Evolutionary conservation across 495 filamentous ascomycete genomes (phyloP).

Genomic region (Penicillium subrubescens): DNA sequence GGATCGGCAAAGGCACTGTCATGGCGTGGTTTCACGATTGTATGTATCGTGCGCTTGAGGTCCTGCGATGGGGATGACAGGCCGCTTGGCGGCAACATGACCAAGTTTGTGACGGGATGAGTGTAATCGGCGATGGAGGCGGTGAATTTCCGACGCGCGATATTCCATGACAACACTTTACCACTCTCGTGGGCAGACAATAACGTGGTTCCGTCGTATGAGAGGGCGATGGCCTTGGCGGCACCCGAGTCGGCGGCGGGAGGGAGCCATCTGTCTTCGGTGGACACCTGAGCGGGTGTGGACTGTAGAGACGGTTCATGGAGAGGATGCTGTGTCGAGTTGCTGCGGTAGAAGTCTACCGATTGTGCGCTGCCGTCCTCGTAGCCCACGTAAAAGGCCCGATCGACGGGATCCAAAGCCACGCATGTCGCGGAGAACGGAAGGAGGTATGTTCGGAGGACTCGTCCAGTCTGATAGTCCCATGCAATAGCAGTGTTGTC

Average conservation of each 20-base stretch:
- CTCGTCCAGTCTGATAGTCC: conserved; percentile 79
- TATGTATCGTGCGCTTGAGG: conserved; percentile 54
- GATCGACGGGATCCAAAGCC: conserved; percentile 77
- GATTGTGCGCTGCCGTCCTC: conserved; percentile 82
- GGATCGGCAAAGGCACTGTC: conserved; percentile 46
- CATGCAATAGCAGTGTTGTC: conserved; percentile 85
- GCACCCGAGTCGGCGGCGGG: conserved; percentile 62
- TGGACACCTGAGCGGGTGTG: conserved; percentile 59
- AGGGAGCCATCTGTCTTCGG: conserved; percentile 60
- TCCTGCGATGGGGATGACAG: conserved; percentile 46
- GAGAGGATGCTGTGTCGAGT: conserved; percentile 52
- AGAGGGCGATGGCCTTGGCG: conserved; percentile 64
- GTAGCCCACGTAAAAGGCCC: conserved; percentile 79
- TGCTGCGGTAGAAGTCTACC: conserved; percentile 71
- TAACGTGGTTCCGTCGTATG: conserved; percentile 79
- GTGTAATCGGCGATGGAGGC: conserved; percentile 67
- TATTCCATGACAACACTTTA: conserved; percentile 78
- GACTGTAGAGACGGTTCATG: conserved; percentile 56
- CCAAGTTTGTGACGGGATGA: conserved; percentile 77
- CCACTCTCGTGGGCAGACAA: conserved; percentile 82
- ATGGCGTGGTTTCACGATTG: conserved; percentile 72
- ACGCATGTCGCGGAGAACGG: conserved; percentile 70
- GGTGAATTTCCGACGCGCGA: conserved; percentile 63
- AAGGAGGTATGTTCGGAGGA: conserved; percentile 78
- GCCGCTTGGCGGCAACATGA: conserved; percentile 64